phyloP scores from a whole-genome alignment of 495 filamentous ascomycete species.

The Penicillium bialowiezense region DNA sequence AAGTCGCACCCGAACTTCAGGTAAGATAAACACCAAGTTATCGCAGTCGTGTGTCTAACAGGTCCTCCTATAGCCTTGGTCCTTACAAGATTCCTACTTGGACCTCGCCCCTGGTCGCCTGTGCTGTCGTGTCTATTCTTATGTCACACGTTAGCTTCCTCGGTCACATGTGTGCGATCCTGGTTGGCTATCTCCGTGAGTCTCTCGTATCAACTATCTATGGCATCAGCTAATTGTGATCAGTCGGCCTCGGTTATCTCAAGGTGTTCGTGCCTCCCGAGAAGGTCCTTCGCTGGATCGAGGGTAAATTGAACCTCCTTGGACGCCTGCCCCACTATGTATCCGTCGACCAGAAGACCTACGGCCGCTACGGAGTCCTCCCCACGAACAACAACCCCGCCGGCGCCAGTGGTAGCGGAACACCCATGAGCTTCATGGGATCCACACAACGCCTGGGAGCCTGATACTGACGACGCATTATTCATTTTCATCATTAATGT shows the following conservation, averaged over 20 bases:
- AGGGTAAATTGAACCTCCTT: constrained; percentile 78
- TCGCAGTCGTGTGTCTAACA: constrained; percentile 3
- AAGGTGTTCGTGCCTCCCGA: constrained; percentile 83
- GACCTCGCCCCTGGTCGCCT: constrained; percentile 75
- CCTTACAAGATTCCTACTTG: constrained; percentile 83
- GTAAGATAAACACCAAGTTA: constrained; percentile 19
- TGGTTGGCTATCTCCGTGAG: constrained; percentile 83
- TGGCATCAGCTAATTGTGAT: constrained; percentile 11
- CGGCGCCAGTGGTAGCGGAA: constrained; percentile 34
- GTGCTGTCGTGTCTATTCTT: constrained; percentile 68
- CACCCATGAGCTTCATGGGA: constrained; percentile 59
- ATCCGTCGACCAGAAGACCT: constrained; percentile 92
- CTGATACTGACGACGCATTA: constrained; percentile 22
- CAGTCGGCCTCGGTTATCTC: constrained; percentile 80
- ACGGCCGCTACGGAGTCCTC: constrained; percentile 86
- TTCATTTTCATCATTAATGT: constrained; percentile 28
- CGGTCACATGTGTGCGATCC: constrained; percentile 79
- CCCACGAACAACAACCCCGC: constrained; percentile 52
- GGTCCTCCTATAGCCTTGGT: constrained; percentile 42
- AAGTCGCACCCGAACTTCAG: constrained; percentile 70
- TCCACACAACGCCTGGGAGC: constrained; percentile 64
- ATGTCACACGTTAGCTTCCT: constrained; percentile 78
- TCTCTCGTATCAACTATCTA: neutral
- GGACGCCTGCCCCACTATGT: constrained; percentile 84
- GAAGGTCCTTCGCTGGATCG: constrained; percentile 74